Conservation (phyloP, 139 green algal genomes). For the Coelastrella sp. region DNA sequence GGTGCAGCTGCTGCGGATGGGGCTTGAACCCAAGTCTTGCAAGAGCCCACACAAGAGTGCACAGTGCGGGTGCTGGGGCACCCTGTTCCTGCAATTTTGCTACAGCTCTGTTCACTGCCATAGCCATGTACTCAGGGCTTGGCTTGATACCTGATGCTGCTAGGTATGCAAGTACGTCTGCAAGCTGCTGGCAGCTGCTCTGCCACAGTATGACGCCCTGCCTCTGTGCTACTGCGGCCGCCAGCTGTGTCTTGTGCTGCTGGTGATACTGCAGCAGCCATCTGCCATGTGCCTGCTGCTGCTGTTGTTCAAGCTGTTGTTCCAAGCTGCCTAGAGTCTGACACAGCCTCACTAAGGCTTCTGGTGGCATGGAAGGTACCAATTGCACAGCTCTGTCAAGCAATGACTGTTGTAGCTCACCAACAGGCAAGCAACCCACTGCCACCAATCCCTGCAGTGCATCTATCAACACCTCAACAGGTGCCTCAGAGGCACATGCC, state of each 20-base stretch:
- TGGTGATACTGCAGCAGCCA: slow-evolving; percentile 1
- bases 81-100: slow-evolving; percentile 9
- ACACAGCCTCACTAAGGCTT: slow-evolving; percentile 15
- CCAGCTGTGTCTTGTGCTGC: background rate
- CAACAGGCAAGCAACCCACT: background rate
- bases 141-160: background rate
- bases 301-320: background rate
- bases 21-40: slow-evolving; percentile 37
- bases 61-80: background rate
- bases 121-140: background rate
- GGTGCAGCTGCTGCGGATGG: slow-evolving; percentile 28
- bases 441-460: background rate
- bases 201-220: background rate
- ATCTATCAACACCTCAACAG: slow-evolving; percentile 16
- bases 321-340: background rate
- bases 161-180: slow-evolving; percentile 29
- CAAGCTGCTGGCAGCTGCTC: slow-evolving; percentile 10
- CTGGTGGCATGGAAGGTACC: background rate
- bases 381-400: background rate
- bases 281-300: background rate
- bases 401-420: slow-evolving; percentile 16
- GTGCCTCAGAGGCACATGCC: background rate
- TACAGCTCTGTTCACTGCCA: slow-evolving; percentile 14
- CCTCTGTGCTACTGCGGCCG: background rate
- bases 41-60: slow-evolving; percentile 30